phyloP scores from a whole-genome alignment of 2,329 filamentous ascomycete species.

The Macrophomina tecta region DNA sequence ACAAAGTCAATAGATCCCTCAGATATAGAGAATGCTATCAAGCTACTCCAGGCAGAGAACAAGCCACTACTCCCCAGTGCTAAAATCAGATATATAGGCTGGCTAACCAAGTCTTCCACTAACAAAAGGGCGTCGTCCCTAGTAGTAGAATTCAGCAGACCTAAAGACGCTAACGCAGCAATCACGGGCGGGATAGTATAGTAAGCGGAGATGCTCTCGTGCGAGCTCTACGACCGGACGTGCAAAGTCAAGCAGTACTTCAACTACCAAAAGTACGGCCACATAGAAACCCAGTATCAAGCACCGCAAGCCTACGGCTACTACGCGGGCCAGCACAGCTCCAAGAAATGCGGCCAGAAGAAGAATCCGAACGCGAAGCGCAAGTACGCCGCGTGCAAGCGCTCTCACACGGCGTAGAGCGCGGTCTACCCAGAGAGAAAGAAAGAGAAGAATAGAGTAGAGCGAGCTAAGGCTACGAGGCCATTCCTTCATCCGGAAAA shows the following conservation, averaged over 20 bases:
- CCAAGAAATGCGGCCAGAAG: slow-evolving; percentile 30
- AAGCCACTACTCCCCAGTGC: too few relatives aligned
- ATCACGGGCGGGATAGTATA: slow-evolving; percentile 17
- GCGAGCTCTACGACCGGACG: slow-evolving; percentile 13
- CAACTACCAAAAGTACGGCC: slow-evolving; percentile 33
- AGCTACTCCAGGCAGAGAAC: too few relatives aligned
- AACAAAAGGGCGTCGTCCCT: too few relatives aligned
- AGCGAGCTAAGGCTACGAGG: slow-evolving; percentile 30
- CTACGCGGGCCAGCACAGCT: slow-evolving; percentile 30
- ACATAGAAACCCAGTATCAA: slow-evolving; percentile 35
- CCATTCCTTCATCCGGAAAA: slow-evolving; percentile 1
- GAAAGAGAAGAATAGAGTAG: slow-evolving; percentile 31
- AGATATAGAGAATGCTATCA: too few relatives aligned
- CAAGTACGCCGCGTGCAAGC: slow-evolving; percentile 31
- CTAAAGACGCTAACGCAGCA: too few relatives aligned
- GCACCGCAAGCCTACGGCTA: slow-evolving; percentile 32
- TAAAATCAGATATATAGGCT: too few relatives aligned
- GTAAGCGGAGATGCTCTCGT: slow-evolving; percentile 17
- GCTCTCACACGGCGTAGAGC: slow-evolving; percentile 29
- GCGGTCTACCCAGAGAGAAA: slow-evolving; percentile 30
- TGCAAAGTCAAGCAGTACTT: slow-evolving; percentile 31
- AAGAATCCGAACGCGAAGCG: slow-evolving; percentile 23
- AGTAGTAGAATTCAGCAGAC: too few relatives aligned
- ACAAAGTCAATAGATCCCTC: too few relatives aligned
- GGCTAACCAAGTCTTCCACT: too few relatives aligned